Percentiles rank a stretch among this genome's conserved stretches.
phyloP scores from a whole-genome alignment of 2,329 filamentous ascomycete species.

The Penicillium janthinellum region DNA sequence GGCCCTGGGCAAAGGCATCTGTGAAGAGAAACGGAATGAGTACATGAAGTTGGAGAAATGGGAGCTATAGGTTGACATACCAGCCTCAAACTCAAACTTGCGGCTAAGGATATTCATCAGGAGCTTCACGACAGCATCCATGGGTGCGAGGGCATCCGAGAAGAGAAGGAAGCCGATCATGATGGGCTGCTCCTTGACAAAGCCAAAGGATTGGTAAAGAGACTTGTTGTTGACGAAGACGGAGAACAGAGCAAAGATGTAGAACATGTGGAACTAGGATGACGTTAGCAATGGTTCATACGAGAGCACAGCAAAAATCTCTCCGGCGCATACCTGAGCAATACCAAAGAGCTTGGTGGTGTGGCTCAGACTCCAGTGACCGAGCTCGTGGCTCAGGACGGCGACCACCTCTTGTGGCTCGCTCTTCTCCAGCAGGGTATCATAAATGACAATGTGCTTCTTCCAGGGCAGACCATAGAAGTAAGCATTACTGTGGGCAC shows the following conservation, averaged over 20 bases:
- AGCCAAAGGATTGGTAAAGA: slow-evolving; percentile 89
- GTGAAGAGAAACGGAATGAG: slow-evolving; percentile 19
- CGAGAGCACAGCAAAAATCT: not conserved
- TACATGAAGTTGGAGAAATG: slow-evolving; percentile 6
- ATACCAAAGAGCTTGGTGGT: slow-evolving; percentile 90
- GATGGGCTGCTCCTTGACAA: slow-evolving; percentile 78
- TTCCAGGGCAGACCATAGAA: slow-evolving; percentile 99
- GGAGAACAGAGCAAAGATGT: slow-evolving; percentile 94
- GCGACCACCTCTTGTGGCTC: slow-evolving; percentile 90
- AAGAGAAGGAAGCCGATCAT: slow-evolving; percentile 98
- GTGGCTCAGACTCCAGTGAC: slow-evolving; percentile 95
- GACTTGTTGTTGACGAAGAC: slow-evolving; percentile 96
- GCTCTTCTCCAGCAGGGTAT: slow-evolving; percentile 95
- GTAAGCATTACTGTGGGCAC: slow-evolving; percentile 87
- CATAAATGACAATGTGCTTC: slow-evolving; percentile 99
- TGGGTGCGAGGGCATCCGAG: slow-evolving; percentile 91
- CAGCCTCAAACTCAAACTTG: slow-evolving; percentile 94
- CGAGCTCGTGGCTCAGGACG: slow-evolving; percentile 91
- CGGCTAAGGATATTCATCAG: slow-evolving; percentile 94
- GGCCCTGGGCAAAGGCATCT: slow-evolving; percentile 80
- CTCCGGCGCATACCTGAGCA: slow-evolving; percentile 63
- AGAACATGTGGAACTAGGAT: slow-evolving; percentile 81
- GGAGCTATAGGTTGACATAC: slow-evolving; percentile 42
- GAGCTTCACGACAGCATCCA: slow-evolving; percentile 92
- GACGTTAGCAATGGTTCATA: not conserved